Evolutionary conservation across 2,329 filamentous ascomycete species (phyloP), one percentile per base, ranked within the genome.

Genomic region (Didymella pomorum): DNA sequence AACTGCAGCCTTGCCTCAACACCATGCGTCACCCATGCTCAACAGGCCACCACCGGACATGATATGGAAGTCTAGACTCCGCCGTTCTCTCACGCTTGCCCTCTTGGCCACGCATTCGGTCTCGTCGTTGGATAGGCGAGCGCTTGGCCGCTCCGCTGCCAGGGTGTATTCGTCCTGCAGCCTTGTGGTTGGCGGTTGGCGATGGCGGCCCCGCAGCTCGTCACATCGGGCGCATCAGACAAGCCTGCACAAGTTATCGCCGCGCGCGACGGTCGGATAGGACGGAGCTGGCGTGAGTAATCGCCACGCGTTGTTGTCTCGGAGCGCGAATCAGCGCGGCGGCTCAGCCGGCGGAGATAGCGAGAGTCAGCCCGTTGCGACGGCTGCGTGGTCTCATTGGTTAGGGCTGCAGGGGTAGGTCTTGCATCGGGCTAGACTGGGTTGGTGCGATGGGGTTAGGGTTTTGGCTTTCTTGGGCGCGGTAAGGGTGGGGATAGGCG

Each of bases 271-370:
- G 52, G 45, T 52, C 66, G 66, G 62, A 59, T 62, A 46, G 54
- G 21, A 62, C 60, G 65, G 67, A 62, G 58, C 53, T 59, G 58
- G 56, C 43, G 52, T 61, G 50, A 54, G 45, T 46, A 35, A 57
- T 68, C 58, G 67, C 66, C 66, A 66, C 66, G 67, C 66, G 66
- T 67, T 61, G 41, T 56, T 48, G 49, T 21, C 28, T 49, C 44
- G 58, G 43, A 35, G 29, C 48, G 45, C 58, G 66, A 70, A 68
- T 70, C 60, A 67, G 67, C 63, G 45, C 41, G 50, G 50, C 50
- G 43, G 45, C 50, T 58, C 45, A 50, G 10, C 50, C 50, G 56
- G 56, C 56, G 45, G 56, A 58, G 51, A 58, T 58, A 58, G 45
- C 45, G 33, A 54, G 4, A 39, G 25, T 45, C 29, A 45, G 45